Conservation (phyloP, 1,284 basidiomycete species). For the Heliocybe sulcata region DNA sequence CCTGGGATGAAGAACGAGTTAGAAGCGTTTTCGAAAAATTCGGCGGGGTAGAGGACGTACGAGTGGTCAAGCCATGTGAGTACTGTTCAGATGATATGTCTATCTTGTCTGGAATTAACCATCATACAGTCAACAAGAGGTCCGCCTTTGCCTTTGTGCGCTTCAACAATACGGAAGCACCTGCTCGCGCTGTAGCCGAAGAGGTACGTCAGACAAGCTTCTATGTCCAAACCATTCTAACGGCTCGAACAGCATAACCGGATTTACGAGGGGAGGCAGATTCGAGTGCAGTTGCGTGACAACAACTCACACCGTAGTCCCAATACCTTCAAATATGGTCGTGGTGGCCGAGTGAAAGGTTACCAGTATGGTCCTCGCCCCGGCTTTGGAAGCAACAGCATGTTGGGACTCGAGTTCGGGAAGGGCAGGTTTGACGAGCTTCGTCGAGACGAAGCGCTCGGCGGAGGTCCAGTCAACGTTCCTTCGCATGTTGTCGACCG, state of each 20-base stretch:
- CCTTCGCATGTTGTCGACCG: background rate
- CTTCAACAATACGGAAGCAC: slow-evolving; percentile 51
- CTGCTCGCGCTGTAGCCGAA: slow-evolving; percentile 50
- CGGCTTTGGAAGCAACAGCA: background rate
- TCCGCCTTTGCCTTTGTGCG: slow-evolving; percentile 71
- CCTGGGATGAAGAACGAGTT: slow-evolving; percentile 63
- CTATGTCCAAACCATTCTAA: background rate
- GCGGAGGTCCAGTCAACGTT: background rate
- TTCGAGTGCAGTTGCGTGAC: slow-evolving; percentile 55
- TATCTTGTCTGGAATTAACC: slow-evolving; percentile 1
- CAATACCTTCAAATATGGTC: slow-evolving; percentile 14
- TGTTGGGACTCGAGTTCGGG: background rate
- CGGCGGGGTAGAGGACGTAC: slow-evolving; percentile 55
- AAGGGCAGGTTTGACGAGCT: background rate
- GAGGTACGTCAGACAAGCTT: slow-evolving; percentile 36
- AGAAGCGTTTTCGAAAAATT: slow-evolving; percentile 50
- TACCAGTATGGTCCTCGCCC: background rate
- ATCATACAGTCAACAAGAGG: slow-evolving; percentile 41
- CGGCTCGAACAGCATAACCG: slow-evolving; percentile 49
- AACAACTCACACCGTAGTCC: slow-evolving; percentile 17
- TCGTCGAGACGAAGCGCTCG: background rate
- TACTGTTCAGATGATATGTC: slow-evolving; percentile 9
- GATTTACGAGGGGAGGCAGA: slow-evolving; percentile 54
- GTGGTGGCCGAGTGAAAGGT: slow-evolving; percentile 9
- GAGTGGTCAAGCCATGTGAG: slow-evolving; percentile 57